Base-by-base conservation (phyloP, 331 rosid genomes). In the Quercus lobata region DNA sequence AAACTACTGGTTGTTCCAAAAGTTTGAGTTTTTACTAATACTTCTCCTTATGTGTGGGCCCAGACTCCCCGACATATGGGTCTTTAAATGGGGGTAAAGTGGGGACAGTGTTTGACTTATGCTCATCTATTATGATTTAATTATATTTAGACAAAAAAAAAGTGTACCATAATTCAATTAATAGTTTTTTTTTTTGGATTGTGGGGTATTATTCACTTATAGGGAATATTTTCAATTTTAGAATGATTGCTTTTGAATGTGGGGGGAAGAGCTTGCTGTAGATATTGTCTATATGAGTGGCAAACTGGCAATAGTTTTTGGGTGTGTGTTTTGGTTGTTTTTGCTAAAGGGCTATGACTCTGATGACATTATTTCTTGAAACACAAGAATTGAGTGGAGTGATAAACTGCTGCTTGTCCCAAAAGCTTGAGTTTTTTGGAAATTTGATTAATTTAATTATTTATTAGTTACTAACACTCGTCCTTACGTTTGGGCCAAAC, bases 1-100 rank as follows among this genome's bases (percentile, higher is more conserved):
- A 41, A 8, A 8, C 12, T 41, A 41, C 3, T 41, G 1, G 0
- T 0, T 8, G 46, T 41, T 1, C 1, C 3, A 41, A 41, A 41
- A 41, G 0, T 11, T 41, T 0, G 1, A 0, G 3, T 8, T 8
- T 2, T 41, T 2, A 41, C 0, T 2, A 2, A 41, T 3, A 41
- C 1, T 41, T 0, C 12, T 41, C 12, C 46, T 41, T 0, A 2
- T 1, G 3, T 41, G 46, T 41, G 46, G 3, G 46, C 12, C 46
- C 3, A 8, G 0, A 2, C 11, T 8, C 3, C 0, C 12, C 0
- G 1, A 8, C 3, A 8, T 2, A 3, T 37, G 46, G 3, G 11
- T 37, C 2, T 37, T 41, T 41, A 41, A 9, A 41, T 41, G 11
- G 46, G 11, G 46, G 3, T 35, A 37, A 37, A 37, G 12, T 37